Evolutionary conservation across 495 filamentous ascomycete species (phyloP), one percentile per base, ranked within the genome.

Genomic region (Pyrenula massariospora): DNA sequence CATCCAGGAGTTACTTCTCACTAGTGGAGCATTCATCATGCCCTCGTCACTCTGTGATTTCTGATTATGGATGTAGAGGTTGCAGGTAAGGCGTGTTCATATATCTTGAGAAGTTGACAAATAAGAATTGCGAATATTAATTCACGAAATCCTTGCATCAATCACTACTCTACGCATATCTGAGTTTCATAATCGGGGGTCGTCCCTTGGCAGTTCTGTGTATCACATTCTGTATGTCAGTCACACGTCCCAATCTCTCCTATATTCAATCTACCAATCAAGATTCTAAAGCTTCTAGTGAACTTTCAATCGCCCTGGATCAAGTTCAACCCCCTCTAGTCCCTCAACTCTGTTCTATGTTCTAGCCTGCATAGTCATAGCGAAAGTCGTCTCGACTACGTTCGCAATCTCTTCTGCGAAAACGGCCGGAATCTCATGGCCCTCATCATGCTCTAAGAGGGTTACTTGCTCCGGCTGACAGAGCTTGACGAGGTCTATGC

Each of bases 401-500:
- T 42, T 15, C 15, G 31, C 31, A 15, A 42, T 42, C 31, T 42
- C 31, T 5, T 42, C 31, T 42, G 31, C 31, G 15, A 42, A 42
- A 42, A 15, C 5, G 31, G 31, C 24, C 1, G 56, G 56, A 3
- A 57, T 23, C 3, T 48, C 49, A 31, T 57, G 56, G 15, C 56
- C 56, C 2, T 22, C 56, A 3, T 54, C 56, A 57, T 57, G 56
- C 22, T 57, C 50, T 2, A 55, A 56, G 11, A 54, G 12, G 23
- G 2, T 54, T 2, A n/a, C 22, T 2, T 19, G 1, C 2, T 5
- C 2, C 3, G 3, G 8, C 5, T 54, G 49, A 31, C 56, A 57
- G 15, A 57, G 49, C 2, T 54, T 23, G 2, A 57, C 49, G 20
- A 57, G 56, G 3, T 57, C 52, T 5, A 5, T 56, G 25, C 56